phyloP scores from a whole-genome alignment of 257 asterid genomes.

The Solanum corneliomulleri region DNA sequence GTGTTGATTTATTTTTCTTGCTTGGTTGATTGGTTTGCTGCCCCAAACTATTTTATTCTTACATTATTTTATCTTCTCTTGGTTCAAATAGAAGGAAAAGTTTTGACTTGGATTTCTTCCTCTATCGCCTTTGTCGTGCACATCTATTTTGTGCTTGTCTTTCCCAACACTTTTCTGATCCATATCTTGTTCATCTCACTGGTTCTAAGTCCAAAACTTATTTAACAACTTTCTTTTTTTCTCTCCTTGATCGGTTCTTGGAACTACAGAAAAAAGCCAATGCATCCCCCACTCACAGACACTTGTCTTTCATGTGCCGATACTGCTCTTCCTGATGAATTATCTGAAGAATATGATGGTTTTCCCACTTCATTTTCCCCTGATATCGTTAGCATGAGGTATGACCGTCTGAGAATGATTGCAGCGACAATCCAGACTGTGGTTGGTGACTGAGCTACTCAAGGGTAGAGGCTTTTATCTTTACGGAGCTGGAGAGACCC shows the following conservation, averaged over 20 bases:
- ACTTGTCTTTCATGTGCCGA: constrained; percentile 60
- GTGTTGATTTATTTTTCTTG: too few relatives aligned
- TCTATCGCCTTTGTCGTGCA: too few relatives aligned
- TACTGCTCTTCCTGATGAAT: constrained; percentile 50
- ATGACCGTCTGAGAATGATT: constrained; percentile 55
- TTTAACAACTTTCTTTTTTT: constrained; percentile 49
- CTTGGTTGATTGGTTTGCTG: too few relatives aligned
- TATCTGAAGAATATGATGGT: constrained; percentile 60
- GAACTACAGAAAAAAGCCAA: constrained; percentile 62
- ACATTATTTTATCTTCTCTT: too few relatives aligned
- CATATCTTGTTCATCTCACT: constrained; percentile 52
- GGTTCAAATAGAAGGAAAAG: too few relatives aligned
- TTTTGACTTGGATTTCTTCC: too few relatives aligned
- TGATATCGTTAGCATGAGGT: constrained; percentile 57
- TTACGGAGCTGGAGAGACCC: constrained; percentile 77
- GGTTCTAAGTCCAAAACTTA: constrained; percentile 51
- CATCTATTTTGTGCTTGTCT: too few relatives aligned
- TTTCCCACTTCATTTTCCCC: constrained; percentile 50
- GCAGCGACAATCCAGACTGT: constrained; percentile 60
- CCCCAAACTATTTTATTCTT: too few relatives aligned
- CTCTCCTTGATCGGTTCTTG: constrained; percentile 48
- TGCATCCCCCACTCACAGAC: constrained; percentile 68
- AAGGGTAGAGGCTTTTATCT: constrained; percentile 60
- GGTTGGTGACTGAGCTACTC: constrained; percentile 71
- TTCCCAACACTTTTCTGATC: constrained; percentile 27